Percentiles rank a stretch among this genome's conserved stretches.
Evolutionary conservation across 768 basidiomycete species (phyloP).

Genomic region (Pulveroboletus sp.): DNA sequence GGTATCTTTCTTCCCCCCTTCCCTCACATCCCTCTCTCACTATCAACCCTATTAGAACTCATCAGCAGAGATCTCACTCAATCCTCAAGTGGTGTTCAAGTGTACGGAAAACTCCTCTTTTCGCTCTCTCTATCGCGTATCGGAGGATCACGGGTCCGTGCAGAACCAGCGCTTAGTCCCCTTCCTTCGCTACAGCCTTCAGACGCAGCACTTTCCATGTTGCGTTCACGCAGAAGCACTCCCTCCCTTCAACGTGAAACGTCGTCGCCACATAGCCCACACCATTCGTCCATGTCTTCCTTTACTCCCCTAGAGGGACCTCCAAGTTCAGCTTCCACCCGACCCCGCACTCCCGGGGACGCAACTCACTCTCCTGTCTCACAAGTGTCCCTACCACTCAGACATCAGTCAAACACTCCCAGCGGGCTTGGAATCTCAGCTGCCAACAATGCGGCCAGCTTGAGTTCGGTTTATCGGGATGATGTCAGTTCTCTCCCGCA

Average conservation of each 20-base stretch:
- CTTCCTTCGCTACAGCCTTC: conserved; percentile 15
- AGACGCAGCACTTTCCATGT: conserved; percentile 8
- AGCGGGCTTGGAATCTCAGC: conserved; percentile 3
- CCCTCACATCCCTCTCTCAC: not conserved
- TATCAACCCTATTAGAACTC: conserved; percentile 41
- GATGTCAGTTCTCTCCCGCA: conserved; percentile 59
- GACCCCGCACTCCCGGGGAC: conserved; percentile 18
- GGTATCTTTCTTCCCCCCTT: conserved; percentile 28
- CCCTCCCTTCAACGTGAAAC: conserved; percentile 20
- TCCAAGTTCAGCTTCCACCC: conserved; percentile 5
- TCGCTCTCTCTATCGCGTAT: conserved; percentile 43
- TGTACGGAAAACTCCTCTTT: conserved; percentile 80
- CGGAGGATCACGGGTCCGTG: conserved; percentile 18
- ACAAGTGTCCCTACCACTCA: conserved; percentile 9
- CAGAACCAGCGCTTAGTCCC: conserved; percentile 13
- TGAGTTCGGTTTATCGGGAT: conserved; percentile 42
- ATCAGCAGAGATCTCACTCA: conserved; percentile 58
- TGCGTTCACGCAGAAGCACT: conserved; percentile 20
- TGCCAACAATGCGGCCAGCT: conserved; percentile 3
- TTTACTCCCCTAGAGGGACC: conserved; percentile 10
- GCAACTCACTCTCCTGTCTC: conserved; percentile 5
- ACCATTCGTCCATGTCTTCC: conserved; percentile 17
- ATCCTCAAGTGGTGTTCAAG: conserved; percentile 36
- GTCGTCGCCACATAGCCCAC: conserved; percentile 15
- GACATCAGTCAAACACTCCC: conserved; percentile 11